A percentile compares a stretch with the other conserved stretches of the same genome.
phyloP scores from a whole-genome alignment of 2,329 filamentous ascomycete genomes.

The Neonectria punicea region DNA sequence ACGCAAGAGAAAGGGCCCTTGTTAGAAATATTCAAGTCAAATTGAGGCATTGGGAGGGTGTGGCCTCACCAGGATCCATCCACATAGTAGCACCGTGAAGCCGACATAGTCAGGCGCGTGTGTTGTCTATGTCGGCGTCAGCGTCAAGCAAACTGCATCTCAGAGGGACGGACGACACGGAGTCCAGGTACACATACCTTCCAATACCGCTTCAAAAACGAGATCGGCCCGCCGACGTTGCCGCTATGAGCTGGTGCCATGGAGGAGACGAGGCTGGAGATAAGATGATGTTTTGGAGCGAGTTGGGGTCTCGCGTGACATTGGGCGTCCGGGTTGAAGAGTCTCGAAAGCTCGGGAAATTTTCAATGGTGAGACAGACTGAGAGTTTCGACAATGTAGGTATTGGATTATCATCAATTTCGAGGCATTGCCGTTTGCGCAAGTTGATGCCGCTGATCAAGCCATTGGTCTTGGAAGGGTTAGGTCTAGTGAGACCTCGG shows the following conservation, averaged over 20 bases:
- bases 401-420: background rate
- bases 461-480: background rate
- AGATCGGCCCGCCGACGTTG: slow-evolving; percentile 36
- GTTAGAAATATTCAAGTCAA: slow-evolving; percentile 9
- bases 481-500: background rate
- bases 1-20: slow-evolving; percentile 13
- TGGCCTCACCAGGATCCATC: slow-evolving; percentile 68
- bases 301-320: slow-evolving; percentile 24
- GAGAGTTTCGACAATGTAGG: background rate
- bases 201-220: slow-evolving; percentile 57
- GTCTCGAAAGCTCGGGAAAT: no score
- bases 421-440: background rate
- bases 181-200: slow-evolving; percentile 48
- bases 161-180: background rate
- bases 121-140: slow-evolving; percentile 65
- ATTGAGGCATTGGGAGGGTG: slow-evolving; percentile 15
- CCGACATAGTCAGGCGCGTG: slow-evolving; percentile 92
- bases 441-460: background rate
- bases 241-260: slow-evolving; percentile 43
- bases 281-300: slow-evolving; percentile 6
- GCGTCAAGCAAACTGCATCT: background rate
- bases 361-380: background rate
- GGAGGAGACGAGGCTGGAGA: slow-evolving; percentile 8
- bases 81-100: slow-evolving; percentile 73
- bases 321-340: slow-evolving; percentile 7